phyloP scores from a whole-genome alignment of 371 early-diverging fungal species.

The Mortierella polycephala region DNA sequence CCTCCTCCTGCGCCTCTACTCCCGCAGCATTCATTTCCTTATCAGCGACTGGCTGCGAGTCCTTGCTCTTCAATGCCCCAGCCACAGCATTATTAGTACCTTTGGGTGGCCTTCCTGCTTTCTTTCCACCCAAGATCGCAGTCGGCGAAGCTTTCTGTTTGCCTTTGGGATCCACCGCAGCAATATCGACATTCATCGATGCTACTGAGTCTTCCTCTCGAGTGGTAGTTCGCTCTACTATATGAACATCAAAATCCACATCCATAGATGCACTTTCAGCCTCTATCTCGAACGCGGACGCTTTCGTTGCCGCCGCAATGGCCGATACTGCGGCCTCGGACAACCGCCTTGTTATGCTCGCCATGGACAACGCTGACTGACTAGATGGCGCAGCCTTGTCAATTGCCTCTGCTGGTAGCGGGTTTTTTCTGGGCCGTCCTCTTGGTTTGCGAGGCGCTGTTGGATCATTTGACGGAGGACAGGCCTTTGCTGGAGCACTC shows the following conservation, averaged over 20 bases:
- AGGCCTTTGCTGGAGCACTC: neutral
- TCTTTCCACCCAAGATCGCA: too few relatives aligned
- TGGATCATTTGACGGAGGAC: neutral
- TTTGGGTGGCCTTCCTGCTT: too few relatives aligned
- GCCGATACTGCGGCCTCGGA: neutral
- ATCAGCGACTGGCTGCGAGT: neutral
- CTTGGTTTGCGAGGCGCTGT: slow-evolving; percentile 3
- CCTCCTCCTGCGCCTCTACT: neutral
- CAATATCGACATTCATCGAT: too few relatives aligned
- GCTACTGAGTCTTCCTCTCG: too few relatives aligned
- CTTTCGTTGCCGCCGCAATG: neutral
- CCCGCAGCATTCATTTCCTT: too few relatives aligned
- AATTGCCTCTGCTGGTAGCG: neutral
- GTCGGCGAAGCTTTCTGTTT: too few relatives aligned
- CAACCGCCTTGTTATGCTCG: too few relatives aligned
- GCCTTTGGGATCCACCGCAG: too few relatives aligned
- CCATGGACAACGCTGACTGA: neutral
- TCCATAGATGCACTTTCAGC: neutral
- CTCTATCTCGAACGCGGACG: neutral
- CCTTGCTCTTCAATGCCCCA: too few relatives aligned
- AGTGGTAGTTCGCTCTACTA: too few relatives aligned
- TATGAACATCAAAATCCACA: neutral
- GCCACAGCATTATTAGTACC: too few relatives aligned
- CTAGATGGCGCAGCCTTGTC: neutral
- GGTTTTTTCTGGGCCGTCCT: slow-evolving; percentile 7